Evolutionary conservation across 2,329 filamentous ascomycete genomes (phyloP), one percentile per base, ranked within the genome.

Genomic region (Leptographium galeiforme): DNA sequence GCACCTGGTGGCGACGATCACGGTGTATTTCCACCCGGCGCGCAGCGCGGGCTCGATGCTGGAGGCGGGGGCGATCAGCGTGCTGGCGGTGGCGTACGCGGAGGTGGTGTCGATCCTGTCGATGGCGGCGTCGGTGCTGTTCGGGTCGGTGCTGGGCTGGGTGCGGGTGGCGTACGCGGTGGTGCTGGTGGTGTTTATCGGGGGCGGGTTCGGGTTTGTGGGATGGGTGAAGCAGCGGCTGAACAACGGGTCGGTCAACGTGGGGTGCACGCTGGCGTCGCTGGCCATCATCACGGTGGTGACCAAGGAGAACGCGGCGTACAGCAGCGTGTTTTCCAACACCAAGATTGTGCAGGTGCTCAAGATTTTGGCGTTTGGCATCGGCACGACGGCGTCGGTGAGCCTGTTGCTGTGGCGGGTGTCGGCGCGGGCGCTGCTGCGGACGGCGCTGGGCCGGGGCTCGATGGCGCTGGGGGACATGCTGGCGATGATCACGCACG

Each of bases 21-120:
- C 89, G 0, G 90, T 96, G 12, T 97, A 95, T 64, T 97, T 96
- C 63, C 89, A 96, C 66, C 89, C 91, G 6, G 87, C 89, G 7
- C 77, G 91, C 55, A 88, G 88, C 18, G 79, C 84, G 32, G 91
- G 91, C 1, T 93, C 87, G 59, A 95, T 96, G 89, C 78, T 88
- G 55, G 87, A 95, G 67, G 90, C 89, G 4, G 78, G 85, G 12
- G 69, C 90, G 38, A 81, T 93, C 55, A 87, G 88, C 7, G 69
- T 87, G 40, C 73, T 85, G 38, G 90, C 89, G 2, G 87, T 95
- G 56, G 68, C 82, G 40, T 97, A 95, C 64, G 84, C 85, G 3
- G 78, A 82, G 38, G 72, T 89, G 41, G 72, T 96, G 40, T 87
- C 84, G 7, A 77, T 93, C 52, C 75, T 87, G 45, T 93, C 89